Conservation (phyloP, 2,329 filamentous ascomycete genomes). For the Dactylonectria estremocensis region DNA sequence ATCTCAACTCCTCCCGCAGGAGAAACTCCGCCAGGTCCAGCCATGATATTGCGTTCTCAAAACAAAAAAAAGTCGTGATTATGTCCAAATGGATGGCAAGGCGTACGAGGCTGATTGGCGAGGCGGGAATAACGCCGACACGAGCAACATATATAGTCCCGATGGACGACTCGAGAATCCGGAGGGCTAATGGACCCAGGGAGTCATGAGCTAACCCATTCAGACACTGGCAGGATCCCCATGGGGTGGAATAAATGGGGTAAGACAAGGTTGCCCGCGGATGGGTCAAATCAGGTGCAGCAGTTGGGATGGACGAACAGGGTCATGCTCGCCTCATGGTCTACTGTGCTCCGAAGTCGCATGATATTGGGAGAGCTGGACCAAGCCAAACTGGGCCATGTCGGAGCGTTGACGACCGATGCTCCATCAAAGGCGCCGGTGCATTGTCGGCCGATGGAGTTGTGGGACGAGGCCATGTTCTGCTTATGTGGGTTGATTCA, state of each 20-base stretch:
- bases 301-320: background rate
- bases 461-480: background rate
- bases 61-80: too few species aligned
- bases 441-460: conserved; percentile 9
- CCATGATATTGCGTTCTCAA: conserved; percentile 5
- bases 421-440: conserved; percentile 3
- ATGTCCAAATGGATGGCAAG: too few species aligned
- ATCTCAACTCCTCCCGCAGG: conserved; percentile 17
- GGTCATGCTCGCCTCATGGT: conserved; percentile 2
- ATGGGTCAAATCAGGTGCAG: conserved; percentile 5
- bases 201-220: conserved; percentile 14
- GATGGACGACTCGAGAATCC: background rate
- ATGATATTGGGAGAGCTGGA: background rate
- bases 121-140: background rate
- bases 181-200: background rate
- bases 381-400: background rate
- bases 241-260: conserved; percentile 24
- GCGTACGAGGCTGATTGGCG: background rate
- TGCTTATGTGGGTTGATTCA: background rate
- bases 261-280: background rate
- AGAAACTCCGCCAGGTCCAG: conserved; percentile 13
- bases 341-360: conserved; percentile 25
- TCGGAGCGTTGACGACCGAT: conserved; percentile 22
- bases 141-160: conserved; percentile 16
- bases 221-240: conserved; percentile 13